Evolutionary conservation across 306 rosid species (phyloP).

Genomic region (Hippophae gyantsensis): DNA sequence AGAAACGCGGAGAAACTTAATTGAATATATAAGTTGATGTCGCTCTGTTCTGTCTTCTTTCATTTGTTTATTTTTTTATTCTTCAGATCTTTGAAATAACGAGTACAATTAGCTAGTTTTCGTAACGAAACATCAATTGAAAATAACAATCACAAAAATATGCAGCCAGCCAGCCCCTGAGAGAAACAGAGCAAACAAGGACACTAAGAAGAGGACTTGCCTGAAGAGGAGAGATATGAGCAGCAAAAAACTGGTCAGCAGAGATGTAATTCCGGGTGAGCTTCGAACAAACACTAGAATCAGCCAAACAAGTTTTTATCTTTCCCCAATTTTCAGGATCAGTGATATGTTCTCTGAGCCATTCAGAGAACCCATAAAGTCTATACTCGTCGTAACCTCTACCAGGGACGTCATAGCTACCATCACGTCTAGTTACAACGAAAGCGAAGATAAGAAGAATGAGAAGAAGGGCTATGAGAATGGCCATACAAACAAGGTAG

Average conservation of each 20-base stretch:
- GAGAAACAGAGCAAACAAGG: not conserved
- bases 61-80: too few relatives aligned
- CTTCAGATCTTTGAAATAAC: too few relatives aligned
- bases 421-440: constrained; percentile 55
- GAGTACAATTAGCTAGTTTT: too few relatives aligned
- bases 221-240: constrained; percentile 75
- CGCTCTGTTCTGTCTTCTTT: too few relatives aligned
- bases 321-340: constrained; percentile 45
- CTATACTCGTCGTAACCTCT: constrained; percentile 46
- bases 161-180: not conserved
- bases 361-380: constrained; percentile 46
- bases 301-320: constrained; percentile 64
- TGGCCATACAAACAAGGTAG: constrained; percentile 78
- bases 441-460: constrained; percentile 61
- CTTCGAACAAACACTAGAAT: constrained; percentile 43
- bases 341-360: constrained; percentile 59
- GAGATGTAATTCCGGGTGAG: constrained; percentile 42
- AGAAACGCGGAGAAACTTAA: not conserved
- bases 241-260: constrained; percentile 52
- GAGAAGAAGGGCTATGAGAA: constrained; percentile 53
- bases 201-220: constrained; percentile 14
- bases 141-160: constrained; percentile 2
- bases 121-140: too few relatives aligned
- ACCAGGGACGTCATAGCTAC: constrained; percentile 47
- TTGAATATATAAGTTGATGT: too few relatives aligned